phyloP scores from a whole-genome alignment of 2,329 filamentous ascomycete genomes.

The Neopestalotiopsis clavispora region DNA sequence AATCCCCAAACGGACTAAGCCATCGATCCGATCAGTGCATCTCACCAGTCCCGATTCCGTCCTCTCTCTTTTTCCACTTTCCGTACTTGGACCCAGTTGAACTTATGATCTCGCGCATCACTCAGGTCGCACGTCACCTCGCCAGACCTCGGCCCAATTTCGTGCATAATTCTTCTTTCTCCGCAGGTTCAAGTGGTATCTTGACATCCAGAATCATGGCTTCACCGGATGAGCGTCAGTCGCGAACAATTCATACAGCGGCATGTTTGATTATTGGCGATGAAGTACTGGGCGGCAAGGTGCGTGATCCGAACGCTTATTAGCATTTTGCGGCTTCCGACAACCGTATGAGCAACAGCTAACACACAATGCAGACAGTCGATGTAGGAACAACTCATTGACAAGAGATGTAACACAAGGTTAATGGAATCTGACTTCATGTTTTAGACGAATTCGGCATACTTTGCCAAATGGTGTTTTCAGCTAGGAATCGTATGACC shows the following conservation, averaged over 20 bases:
- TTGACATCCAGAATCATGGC: constrained; percentile 45
- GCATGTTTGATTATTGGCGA: constrained; percentile 97
- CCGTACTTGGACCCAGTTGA: constrained; percentile 7
- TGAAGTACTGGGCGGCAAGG: constrained; percentile 94
- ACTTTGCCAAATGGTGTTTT: constrained; percentile 70
- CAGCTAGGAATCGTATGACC: constrained; percentile 59
- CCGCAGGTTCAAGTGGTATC: constrained; percentile 30
- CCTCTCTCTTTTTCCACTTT: constrained; percentile 1
- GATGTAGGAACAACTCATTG: constrained; percentile 36
- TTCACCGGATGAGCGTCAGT: constrained; percentile 59
- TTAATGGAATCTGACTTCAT: constrained; percentile 18
- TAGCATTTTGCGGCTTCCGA: background rate
- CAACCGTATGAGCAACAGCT: constrained; percentile 14
- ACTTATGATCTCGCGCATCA: constrained; percentile 77
- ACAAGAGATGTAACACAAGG: background rate
- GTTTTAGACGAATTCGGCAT: constrained; percentile 65
- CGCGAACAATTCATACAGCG: constrained; percentile 81
- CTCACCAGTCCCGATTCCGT: too few species aligned
- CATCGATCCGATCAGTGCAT: background rate
- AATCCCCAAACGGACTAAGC: background rate
- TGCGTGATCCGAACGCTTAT: constrained; percentile 37
- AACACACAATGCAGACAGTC: constrained; percentile 30
- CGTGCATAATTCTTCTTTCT: constrained; percentile 51
- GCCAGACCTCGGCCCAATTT: constrained; percentile 64
- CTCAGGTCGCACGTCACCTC: constrained; percentile 75